These are phyloP conservation scores for Auxenochlorella pyrenoidosa DNA, from an alignment of 139 green algal species.

Conservation along the genomic window DNA sequence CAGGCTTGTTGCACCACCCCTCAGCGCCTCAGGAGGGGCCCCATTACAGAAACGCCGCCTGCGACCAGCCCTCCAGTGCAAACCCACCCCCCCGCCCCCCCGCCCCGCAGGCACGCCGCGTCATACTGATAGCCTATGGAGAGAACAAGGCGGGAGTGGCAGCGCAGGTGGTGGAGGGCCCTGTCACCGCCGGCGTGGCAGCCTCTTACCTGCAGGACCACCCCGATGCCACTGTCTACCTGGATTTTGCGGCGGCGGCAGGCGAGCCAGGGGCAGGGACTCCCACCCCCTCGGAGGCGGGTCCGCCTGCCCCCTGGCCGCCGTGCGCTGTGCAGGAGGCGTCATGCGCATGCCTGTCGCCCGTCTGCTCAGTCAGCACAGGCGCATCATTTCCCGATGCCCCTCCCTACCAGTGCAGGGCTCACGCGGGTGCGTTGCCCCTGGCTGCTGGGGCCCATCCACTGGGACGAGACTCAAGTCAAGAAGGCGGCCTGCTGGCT, in stretches of 20 bases:
- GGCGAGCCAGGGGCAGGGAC: background rate
- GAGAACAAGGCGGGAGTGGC: constrained; percentile 32
- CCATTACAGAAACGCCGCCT: too few relatives aligned
- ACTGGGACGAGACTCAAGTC: constrained; percentile 4
- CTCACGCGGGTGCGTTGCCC: constrained; percentile 17
- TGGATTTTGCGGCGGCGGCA: constrained; percentile 30
- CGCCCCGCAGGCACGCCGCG: background rate
- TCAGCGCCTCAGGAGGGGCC: too few relatives aligned
- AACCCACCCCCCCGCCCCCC: background rate
- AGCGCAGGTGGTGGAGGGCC: constrained; percentile 20
- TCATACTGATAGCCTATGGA: constrained; percentile 36
- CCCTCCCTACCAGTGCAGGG: background rate
- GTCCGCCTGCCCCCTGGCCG: too few relatives aligned
- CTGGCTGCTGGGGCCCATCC: constrained; percentile 36
- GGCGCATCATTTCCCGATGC: background rate
- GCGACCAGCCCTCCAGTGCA: too few relatives aligned
- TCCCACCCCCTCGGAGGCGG: too few relatives aligned
- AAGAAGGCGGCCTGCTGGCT: constrained; percentile 38
- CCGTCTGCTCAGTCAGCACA: too few relatives aligned
- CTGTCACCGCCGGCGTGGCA: constrained; percentile 4
- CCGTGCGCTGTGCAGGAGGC: too few relatives aligned
- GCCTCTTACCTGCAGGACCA: constrained; percentile 41
- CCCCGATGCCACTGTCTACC: background rate
- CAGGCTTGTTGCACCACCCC: too few relatives aligned
- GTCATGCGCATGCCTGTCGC: background rate